phyloP scores from a whole-genome alignment of 2,329 filamentous ascomycete genomes.

The Colletotrichum zoysiae region DNA sequence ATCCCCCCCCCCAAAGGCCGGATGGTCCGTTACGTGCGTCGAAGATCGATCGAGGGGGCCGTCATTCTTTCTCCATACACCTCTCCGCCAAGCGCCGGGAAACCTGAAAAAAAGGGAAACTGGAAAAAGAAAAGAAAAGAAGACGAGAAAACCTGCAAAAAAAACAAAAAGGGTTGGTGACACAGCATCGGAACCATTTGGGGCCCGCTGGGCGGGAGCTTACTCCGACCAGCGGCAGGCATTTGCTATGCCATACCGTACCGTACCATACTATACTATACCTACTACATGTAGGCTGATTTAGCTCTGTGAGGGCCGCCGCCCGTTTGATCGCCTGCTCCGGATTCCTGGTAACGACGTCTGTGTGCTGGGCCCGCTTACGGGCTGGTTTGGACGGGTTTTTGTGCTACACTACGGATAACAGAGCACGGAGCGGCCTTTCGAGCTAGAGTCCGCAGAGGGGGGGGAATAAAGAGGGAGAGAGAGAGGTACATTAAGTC shows the following conservation, averaged over 20 bases:
- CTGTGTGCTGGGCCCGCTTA: not conserved
- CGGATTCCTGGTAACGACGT: not conserved
- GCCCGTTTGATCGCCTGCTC: not conserved
- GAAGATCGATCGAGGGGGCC: constrained; percentile 23
- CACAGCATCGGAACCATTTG: constrained; percentile 12
- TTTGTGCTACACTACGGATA: too few species aligned
- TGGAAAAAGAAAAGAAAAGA: not conserved
- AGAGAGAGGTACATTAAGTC: not conserved
- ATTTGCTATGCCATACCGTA: too few species aligned
- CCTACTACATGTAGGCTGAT: not conserved
- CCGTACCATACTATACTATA: too few species aligned
- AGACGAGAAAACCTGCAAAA: not conserved
- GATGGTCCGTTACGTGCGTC: constrained; percentile 6
- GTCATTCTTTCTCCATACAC: not conserved
- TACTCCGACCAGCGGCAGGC: not conserved
- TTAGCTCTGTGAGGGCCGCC: not conserved
- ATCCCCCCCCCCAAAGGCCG: not conserved
- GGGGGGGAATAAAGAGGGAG: not conserved
- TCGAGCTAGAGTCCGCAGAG: not conserved
- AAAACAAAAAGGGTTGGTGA: not conserved
- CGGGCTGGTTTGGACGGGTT: not conserved
- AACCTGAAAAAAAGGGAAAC: not conserved
- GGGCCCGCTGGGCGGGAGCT: constrained; percentile 15
- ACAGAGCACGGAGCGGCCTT: too few species aligned
- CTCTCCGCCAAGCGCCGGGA: not conserved